These are phyloP conservation scores for Boletus rubescentipes DNA, from an alignment of 768 basidiomycete genomes.

Conservation along the genomic window DNA sequence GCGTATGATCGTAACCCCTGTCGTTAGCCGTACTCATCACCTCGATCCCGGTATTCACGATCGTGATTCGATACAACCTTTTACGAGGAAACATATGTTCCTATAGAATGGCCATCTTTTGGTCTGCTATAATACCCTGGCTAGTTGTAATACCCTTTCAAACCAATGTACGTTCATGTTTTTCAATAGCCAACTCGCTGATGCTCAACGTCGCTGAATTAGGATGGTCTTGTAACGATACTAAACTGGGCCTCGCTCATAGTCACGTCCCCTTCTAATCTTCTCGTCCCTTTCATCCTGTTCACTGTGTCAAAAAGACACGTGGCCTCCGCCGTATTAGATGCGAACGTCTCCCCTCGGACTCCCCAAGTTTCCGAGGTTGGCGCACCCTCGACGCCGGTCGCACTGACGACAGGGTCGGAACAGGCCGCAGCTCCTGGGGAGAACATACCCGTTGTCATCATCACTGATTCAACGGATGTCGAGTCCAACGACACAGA, in stretches of 20 bases:
- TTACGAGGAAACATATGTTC: slow-evolving; percentile 25
- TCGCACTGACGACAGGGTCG: not conserved
- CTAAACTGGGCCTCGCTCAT: slow-evolving; percentile 27
- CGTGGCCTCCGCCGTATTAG: slow-evolving; percentile 20
- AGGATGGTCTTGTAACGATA: slow-evolving; percentile 18
- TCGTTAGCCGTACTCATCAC: slow-evolving; percentile 24
- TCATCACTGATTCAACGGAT: slow-evolving; percentile 18
- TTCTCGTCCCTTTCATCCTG: slow-evolving; percentile 22
- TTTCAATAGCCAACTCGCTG: not conserved
- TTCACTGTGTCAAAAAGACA: slow-evolving; percentile 21
- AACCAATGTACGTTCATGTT: slow-evolving; percentile 17
- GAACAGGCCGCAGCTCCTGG: not conserved
- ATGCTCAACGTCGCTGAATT: not conserved
- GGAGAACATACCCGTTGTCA: slow-evolving; percentile 18
- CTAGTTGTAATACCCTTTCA: slow-evolving; percentile 25
- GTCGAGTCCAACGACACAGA: not conserved
- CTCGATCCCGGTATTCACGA: slow-evolving; percentile 24
- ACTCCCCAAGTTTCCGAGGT: not conserved
- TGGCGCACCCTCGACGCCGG: not conserved
- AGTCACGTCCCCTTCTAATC: slow-evolving; percentile 23
- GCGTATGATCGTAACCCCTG: not conserved
- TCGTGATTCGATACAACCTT: slow-evolving; percentile 27
- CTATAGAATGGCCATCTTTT: slow-evolving; percentile 23
- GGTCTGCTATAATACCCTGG: slow-evolving; percentile 25
- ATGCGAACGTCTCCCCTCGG: slow-evolving; percentile 8